Conservation (phyloP, 2,329 filamentous ascomycete species). For the Sporothrix humicola region DNA sequence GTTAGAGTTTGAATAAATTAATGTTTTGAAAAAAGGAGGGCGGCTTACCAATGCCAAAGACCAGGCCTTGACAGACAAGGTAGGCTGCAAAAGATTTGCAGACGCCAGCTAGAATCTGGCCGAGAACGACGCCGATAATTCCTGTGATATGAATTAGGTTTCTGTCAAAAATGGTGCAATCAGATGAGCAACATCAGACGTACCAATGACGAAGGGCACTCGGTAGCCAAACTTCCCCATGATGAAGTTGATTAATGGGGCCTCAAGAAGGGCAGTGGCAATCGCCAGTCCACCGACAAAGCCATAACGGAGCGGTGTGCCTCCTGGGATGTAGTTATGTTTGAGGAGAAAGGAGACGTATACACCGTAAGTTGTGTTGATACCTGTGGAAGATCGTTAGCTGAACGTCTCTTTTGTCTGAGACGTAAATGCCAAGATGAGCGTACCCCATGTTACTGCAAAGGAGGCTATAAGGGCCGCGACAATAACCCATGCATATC, state of each 20-base stretch:
- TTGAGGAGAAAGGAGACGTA: conserved; percentile 31
- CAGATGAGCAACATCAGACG: no score
- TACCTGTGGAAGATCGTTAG: conserved; percentile 5
- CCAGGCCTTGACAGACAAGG: conserved; percentile 32
- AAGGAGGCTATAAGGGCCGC: not conserved
- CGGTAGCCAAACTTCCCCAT: conserved; percentile 15
- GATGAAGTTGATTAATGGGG: conserved; percentile 14
- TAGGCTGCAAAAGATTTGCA: conserved; percentile 27
- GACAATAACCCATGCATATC: conserved; percentile 26
- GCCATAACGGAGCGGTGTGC: conserved; percentile 28
- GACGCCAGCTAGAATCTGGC: conserved; percentile 29
- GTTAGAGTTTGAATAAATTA: not conserved
- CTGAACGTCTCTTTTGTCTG: not conserved
- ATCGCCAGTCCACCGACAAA: conserved; percentile 33
- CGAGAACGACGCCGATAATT: conserved; percentile 26
- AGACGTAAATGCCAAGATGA: no score
- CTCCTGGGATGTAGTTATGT: conserved; percentile 28
- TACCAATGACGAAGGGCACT: conserved; percentile 8
- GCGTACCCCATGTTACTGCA: conserved; percentile 27
- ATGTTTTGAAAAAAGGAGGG: not conserved
- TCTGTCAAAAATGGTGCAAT: no score
- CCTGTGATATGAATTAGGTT: not conserved
- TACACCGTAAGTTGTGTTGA: conserved; percentile 30
- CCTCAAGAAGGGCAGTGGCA: conserved; percentile 20
- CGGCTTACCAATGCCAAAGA: conserved; percentile 28